Evolutionary conservation across 2,329 filamentous ascomycete genomes (phyloP), one percentile per base, ranked within the genome.

Genomic region (Hymenoscyphus albidus): DNA sequence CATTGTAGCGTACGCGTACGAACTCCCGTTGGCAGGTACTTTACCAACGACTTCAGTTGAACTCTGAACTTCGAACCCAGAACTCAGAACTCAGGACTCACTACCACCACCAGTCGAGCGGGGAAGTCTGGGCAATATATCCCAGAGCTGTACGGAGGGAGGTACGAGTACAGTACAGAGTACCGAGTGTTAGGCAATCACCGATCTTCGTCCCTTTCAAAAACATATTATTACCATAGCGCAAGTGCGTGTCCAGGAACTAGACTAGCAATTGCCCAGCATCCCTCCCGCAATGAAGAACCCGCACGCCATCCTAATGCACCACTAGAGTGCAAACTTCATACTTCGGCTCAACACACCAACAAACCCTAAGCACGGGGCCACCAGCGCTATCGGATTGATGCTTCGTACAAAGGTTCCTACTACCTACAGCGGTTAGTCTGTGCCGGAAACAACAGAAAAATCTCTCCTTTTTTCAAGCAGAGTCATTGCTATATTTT

Each of bases 231-330:
- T 54, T 54, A 54, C 48, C 48, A 54, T 54, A 27, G 48, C 48
- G 48, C 18, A 22, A 51, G 44, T 22, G 22, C 44, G 44, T 22
- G 44, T 22, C 18, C n/a, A 18, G n/a, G 35, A 7, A 35, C 5
- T 35, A 35, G 35, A 35, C 48, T 27, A 27, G 27, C 27, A 27
- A 27, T 27, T 22, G 48, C 48, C n/a, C 18, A 51, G n/a, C 44
- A 51, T 54, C 48, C 48, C 13, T 54, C 48, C 48, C 48, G 18
- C 48, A 54, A 14, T 54, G 18, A 54, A 54, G 48, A 54, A 54
- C 48, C 48, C 48, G 48, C 35, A 35, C 5, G 35, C 48, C 48
- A 27, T 54, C 18, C 22, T 13, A 27, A 22, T 54, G 48, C 48
- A 54, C 48, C 48, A 54, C 48, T 22, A 54, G 48, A 27, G 48